Evolutionary conservation across 495 filamentous ascomycete species (phyloP).

Genomic region (Parathielavia appendiculata): DNA sequence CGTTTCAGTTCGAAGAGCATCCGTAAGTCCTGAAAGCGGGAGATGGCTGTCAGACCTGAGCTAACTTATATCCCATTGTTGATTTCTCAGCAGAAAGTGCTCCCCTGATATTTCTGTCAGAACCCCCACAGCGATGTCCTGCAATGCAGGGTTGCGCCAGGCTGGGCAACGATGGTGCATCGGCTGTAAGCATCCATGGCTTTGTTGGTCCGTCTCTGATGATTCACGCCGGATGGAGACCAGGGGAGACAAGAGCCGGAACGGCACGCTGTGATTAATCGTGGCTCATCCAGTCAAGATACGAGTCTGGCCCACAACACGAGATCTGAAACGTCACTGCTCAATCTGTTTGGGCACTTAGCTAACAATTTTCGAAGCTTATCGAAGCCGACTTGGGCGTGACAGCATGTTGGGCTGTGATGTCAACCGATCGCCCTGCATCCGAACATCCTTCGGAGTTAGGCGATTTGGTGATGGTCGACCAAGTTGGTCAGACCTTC

Average conservation of each 20-base stretch:
- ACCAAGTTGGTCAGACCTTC: no score
- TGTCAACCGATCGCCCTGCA: no score
- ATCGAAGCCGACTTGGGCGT: no score
- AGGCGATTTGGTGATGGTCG: no score
- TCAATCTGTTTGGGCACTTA: no score
- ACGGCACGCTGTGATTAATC: neutral
- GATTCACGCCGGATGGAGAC: slow-evolving; percentile 5
- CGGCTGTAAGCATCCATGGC: neutral
- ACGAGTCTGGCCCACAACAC: neutral
- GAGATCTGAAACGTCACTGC: no score
- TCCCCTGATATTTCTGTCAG: neutral
- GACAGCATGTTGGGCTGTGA: no score
- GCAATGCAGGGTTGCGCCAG: slow-evolving; percentile 1
- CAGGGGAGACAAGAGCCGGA: neutral
- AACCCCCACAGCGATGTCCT: neutral
- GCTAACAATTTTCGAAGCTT: no score
- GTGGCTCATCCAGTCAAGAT: neutral
- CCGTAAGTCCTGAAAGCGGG: neutral
- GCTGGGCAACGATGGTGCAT: neutral
- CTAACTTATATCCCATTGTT: neutral
- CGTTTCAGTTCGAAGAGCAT: neutral
- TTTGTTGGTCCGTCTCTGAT: neutral
- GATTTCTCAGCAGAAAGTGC: slow-evolving; percentile 9
- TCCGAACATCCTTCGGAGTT: no score
- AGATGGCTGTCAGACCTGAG: neutral